Conservation (phyloP, 2,329 filamentous ascomycete genomes). For the Beauveria medogensis region DNA sequence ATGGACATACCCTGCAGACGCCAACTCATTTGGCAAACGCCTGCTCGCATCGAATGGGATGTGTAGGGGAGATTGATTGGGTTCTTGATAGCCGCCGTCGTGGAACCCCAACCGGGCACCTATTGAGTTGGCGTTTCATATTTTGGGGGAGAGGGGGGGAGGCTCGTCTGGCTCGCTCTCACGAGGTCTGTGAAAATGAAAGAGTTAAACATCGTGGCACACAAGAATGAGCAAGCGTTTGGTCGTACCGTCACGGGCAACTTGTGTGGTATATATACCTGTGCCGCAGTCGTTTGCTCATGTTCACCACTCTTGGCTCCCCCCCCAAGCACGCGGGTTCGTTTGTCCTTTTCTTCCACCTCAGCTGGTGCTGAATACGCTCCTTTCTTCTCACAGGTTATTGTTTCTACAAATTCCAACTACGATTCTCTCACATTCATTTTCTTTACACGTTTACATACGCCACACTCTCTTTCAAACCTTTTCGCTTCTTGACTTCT, state of each 20-base stretch:
- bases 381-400: background rate
- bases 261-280: background rate
- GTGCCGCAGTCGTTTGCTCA: background rate
- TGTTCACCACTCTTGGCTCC: background rate
- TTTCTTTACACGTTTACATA: no score
- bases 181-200: no score
- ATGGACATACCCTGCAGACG: background rate
- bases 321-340: background rate
- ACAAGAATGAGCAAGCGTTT: no score
- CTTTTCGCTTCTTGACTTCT: no score
- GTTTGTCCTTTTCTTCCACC: background rate
- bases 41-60: no score
- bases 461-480: no score
- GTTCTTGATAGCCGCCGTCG: background rate
- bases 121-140: background rate
- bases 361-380: background rate
- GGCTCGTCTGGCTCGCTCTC: background rate
- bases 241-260: no score
- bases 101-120: background rate
- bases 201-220: no score
- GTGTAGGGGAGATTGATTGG: no score
- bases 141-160: background rate
- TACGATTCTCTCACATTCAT: no score
- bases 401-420: no score
- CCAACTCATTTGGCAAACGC: background rate